Percentiles rank a stretch among this genome's conserved stretches.
phyloP scores from a whole-genome alignment of 768 basidiomycete genomes.

The Cystofilobasidium macerans region DNA sequence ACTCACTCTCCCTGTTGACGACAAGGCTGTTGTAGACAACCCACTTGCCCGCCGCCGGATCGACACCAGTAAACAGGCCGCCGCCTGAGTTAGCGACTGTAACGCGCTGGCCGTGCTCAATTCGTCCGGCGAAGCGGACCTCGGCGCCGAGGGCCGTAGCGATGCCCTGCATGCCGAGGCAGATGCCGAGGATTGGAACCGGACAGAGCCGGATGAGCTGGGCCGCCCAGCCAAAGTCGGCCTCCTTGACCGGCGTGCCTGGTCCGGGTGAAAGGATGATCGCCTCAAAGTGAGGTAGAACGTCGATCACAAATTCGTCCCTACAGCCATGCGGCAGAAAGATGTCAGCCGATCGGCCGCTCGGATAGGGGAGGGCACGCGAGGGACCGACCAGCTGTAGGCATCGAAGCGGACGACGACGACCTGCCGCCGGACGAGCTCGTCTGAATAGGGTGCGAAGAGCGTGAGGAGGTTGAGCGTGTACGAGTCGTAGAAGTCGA shows the following conservation, averaged over 20 bases:
- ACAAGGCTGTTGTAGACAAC: constrained; percentile 25
- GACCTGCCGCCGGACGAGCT: constrained; percentile 30
- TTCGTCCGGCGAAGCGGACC: constrained; percentile 17
- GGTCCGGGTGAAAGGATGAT: constrained; percentile 40
- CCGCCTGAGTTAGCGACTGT: constrained; percentile 49
- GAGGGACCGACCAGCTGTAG: constrained; percentile 31
- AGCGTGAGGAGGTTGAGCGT: constrained; percentile 40
- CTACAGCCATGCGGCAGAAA: neutral
- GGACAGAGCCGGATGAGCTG: constrained; percentile 4
- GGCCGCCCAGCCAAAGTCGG: constrained; percentile 21
- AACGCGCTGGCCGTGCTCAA: constrained; percentile 58
- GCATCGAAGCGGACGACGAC: constrained; percentile 36
- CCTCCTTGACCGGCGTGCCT: constrained; percentile 33
- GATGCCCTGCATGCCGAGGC: constrained; percentile 27
- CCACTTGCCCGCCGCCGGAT: constrained; percentile 11
- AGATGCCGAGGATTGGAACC: constrained; percentile 26
- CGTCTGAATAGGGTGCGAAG: constrained; percentile 33
- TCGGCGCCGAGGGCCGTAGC: constrained; percentile 19
- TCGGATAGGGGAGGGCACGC: too few relatives aligned
- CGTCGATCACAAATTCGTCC: constrained; percentile 30
- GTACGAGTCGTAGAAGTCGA: constrained; percentile 40
- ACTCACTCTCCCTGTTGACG: constrained; percentile 32
- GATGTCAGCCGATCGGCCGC: constrained; percentile 6
- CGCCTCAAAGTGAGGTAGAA: constrained; percentile 37
- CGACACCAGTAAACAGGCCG: constrained; percentile 51